Conservation (phyloP, 2,329 filamentous ascomycete genomes). For the Colletotrichum acutatum region DNA sequence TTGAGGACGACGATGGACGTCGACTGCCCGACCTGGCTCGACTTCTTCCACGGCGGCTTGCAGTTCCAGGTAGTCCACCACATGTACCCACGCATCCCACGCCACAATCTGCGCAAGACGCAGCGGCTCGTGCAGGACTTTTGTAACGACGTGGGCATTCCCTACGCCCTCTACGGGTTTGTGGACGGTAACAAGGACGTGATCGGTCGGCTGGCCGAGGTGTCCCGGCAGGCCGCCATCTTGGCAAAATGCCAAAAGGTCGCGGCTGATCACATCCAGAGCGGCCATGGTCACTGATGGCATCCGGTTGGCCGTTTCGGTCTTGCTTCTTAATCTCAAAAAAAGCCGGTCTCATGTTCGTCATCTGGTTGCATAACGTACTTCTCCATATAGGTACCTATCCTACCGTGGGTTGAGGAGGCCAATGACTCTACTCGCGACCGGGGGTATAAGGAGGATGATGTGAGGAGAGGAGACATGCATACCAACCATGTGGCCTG, state of each 20-base stretch:
- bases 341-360: not conserved
- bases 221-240: conserved; percentile 82
- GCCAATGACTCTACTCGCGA: not conserved
- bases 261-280: conserved; percentile 43
- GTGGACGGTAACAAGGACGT: conserved; percentile 85
- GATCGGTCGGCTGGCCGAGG: conserved; percentile 79
- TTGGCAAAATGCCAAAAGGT: conserved; percentile 78
- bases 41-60: conserved; percentile 88
- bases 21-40: conserved; percentile 87
- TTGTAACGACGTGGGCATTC: conserved; percentile 83
- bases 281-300: conserved; percentile 33
- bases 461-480: not conserved
- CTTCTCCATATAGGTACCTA: not conserved
- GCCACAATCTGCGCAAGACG: conserved; percentile 82
- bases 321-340: not conserved
- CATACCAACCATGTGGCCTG: not conserved
- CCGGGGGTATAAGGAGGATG: not conserved
- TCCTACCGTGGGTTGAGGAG: not conserved
- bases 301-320: not conserved
- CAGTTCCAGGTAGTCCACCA: conserved; percentile 94
- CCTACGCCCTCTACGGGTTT: conserved; percentile 88
- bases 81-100: conserved; percentile 83
- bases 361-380: not conserved
- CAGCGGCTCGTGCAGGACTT: conserved; percentile 84
- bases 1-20: conserved; percentile 94